Percentiles rank a stretch among this genome's conserved stretches.
Evolutionary conservation across 345 rosid species (phyloP).

Genomic region (Melaleuca quinquenervia): DNA sequence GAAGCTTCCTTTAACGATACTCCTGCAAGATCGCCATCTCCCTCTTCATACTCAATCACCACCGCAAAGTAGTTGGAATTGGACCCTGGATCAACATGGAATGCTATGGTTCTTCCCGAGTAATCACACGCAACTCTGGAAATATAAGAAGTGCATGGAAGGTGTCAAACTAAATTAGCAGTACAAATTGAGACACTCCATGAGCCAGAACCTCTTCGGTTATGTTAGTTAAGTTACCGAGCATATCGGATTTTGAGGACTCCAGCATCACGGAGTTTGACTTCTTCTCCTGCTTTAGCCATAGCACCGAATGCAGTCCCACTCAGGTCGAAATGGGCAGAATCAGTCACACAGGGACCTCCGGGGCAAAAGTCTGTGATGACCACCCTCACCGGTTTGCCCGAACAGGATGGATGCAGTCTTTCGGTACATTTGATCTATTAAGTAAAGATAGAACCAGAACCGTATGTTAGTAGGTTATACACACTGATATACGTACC

Average conservation of each 20-base stretch:
- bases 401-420: conserved; percentile 27
- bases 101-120: conserved; percentile 17
- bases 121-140: conserved; percentile 31
- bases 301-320: conserved; percentile 40
- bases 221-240: conserved; percentile 5
- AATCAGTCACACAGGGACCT: conserved; percentile 18
- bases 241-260: conserved; percentile 19
- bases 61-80: conserved; percentile 30
- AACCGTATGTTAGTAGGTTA: not conserved
- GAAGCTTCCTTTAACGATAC: conserved; percentile 14
- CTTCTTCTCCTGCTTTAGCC: conserved; percentile 25
- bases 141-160: not conserved
- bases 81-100: conserved; percentile 33
- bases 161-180: not conserved
- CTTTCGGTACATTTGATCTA: conserved; percentile 31
- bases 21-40: conserved; percentile 33
- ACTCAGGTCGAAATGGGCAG: conserved; percentile 43
- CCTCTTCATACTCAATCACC: conserved; percentile 31
- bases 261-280: conserved; percentile 28
- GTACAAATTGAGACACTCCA: not conserved
- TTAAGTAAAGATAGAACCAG: not conserved
- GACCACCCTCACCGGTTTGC: conserved; percentile 25
- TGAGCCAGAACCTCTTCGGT: too few species aligned
- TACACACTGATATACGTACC: not conserved
- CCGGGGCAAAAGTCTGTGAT: conserved; percentile 43